phyloP scores from a whole-genome alignment of 2,329 filamentous ascomycete genomes.

The Colletotrichum siamense region DNA sequence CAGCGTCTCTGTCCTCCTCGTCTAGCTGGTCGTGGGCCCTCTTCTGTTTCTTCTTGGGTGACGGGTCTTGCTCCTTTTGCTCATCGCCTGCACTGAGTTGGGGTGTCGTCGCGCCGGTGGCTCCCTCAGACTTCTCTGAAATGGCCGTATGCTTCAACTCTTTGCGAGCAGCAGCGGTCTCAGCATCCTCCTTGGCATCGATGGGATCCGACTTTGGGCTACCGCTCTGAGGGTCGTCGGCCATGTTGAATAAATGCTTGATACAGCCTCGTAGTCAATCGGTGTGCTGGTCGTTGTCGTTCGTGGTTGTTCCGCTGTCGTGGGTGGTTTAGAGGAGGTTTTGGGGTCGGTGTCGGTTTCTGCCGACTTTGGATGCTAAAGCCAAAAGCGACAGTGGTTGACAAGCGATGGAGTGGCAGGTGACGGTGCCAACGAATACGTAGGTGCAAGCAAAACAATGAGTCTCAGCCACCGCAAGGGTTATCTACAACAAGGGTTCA shows the following conservation, averaged over 20 bases:
- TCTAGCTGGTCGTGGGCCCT: constrained; percentile 63
- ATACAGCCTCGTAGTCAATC: neutral
- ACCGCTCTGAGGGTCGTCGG: constrained; percentile 47
- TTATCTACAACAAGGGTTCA: neutral
- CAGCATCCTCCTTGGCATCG: constrained; percentile 61
- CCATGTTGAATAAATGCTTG: constrained; percentile 38
- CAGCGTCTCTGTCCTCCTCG: constrained; percentile 48
- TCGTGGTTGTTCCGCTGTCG: neutral
- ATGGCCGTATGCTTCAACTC: constrained; percentile 70
- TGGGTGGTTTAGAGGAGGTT: neutral
- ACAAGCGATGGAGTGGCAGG: neutral
- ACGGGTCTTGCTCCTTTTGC: constrained; percentile 57
- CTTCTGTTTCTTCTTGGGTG: constrained; percentile 72
- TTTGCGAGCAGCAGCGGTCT: constrained; percentile 67
- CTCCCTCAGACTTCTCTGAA: constrained; percentile 50
- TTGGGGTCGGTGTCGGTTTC: neutral
- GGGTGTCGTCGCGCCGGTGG: constrained; percentile 28
- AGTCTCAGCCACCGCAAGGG: neutral
- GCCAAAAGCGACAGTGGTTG: neutral
- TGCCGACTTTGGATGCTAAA: neutral
- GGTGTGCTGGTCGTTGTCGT: neutral
- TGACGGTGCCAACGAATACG: neutral
- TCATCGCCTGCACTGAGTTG: constrained; percentile 38
- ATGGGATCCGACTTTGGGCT: constrained; percentile 43
- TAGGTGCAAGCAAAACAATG: neutral